A percentile compares a stretch with the other conserved stretches of the same genome.
Conservation (phyloP, 768 basidiomycete genomes). For the Suillus paluster region DNA sequence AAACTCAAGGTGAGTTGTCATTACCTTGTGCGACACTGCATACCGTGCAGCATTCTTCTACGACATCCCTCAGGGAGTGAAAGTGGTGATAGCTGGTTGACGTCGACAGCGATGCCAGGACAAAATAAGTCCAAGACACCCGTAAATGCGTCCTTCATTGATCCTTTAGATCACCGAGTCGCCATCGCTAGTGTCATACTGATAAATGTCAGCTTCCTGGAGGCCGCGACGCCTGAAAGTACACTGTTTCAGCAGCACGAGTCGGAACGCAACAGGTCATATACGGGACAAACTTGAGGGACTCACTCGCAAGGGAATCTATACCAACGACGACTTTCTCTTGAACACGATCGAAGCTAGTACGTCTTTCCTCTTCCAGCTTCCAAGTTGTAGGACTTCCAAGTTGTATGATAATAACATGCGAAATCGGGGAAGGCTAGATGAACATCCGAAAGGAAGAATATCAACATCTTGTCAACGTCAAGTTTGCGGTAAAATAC, state of each 20-base stretch:
- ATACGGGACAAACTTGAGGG: not conserved
- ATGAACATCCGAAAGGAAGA: no score
- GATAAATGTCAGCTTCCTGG: not conserved
- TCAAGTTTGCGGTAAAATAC: no score
- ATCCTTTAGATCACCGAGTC: not conserved
- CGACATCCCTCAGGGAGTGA: no score
- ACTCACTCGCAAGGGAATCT: not conserved
- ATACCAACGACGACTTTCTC: not conserved
- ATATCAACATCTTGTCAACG: no score
- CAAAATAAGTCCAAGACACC: not conserved
- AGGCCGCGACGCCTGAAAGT: not conserved
- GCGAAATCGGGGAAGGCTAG: not conserved
- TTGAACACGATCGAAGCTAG: not conserved
- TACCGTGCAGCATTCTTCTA: no score
- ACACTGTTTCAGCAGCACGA: not conserved
- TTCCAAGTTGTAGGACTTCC: not conserved
- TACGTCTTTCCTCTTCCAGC: not conserved
- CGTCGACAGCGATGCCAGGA: not conserved
- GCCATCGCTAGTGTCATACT: not conserved
- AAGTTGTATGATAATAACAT: not conserved
- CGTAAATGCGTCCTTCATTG: not conserved
- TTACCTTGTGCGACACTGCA: no score
- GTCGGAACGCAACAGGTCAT: not conserved
- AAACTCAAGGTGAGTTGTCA: no score
- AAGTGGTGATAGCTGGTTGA: not conserved